phyloP scores from a whole-genome alignment of 225 moss, liverwort and hornwort species.

The Neckera pumila region DNA sequence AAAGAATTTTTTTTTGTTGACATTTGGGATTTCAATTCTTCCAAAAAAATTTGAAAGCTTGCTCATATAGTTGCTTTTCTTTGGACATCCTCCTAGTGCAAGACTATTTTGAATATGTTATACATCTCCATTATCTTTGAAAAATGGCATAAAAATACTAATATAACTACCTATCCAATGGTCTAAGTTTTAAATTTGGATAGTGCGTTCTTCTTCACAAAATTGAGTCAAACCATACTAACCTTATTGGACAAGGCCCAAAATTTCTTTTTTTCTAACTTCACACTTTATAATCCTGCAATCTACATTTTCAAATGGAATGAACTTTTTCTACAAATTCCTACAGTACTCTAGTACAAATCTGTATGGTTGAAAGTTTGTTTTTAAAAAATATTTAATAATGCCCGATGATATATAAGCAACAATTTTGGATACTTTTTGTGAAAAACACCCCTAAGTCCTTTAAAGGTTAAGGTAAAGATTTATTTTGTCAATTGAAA shows the following conservation, averaged over 20 bases:
- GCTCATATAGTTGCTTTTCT: background rate
- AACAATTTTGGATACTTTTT: background rate
- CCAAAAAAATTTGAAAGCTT: background rate
- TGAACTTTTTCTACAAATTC: background rate
- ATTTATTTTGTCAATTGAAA: background rate
- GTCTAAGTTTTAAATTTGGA: background rate
- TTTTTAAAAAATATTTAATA: background rate
- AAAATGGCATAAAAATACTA: background rate
- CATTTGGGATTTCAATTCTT: background rate
- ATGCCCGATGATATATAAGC: no score
- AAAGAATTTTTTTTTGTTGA: background rate
- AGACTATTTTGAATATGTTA: background rate
- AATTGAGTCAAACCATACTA: background rate
- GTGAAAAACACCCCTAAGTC: background rate
- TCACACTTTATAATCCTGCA: fast-evolving
- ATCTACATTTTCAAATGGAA: background rate
- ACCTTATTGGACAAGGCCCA: background rate
- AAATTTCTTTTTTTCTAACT: background rate
- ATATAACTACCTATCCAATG: background rate
- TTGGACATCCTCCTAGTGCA: fast-evolving
- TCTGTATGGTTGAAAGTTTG: background rate
- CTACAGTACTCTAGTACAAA: background rate
- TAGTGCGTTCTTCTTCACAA: fast-evolving
- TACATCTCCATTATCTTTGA: background rate
- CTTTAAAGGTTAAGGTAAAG: background rate